A percentile compares a stretch with the other conserved stretches of the same genome.
These are phyloP conservation scores for Secale cereale DNA, from an alignment of 176 grass and related monocot genomes.

Conservation along the genomic window DNA sequence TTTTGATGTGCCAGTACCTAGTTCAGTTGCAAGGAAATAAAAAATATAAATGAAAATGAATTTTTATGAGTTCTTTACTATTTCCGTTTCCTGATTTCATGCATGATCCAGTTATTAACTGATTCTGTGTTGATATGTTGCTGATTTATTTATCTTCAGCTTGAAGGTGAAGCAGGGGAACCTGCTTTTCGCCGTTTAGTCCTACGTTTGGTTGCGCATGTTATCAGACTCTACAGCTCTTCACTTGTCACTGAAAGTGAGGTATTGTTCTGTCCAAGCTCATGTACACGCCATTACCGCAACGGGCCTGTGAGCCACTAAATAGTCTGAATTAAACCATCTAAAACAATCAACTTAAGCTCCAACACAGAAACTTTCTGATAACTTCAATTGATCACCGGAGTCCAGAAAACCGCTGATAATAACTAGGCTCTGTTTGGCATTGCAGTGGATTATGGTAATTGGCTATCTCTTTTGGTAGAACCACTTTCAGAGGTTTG, in stretches of 20 bases:
- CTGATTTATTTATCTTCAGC: conserved; percentile 52
- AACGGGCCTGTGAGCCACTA: neutral
- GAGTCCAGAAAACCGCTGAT: neutral
- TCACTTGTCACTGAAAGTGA: conserved; percentile 98
- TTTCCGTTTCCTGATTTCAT: conserved; percentile 8
- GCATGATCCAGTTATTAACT: neutral
- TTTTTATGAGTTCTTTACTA: conserved; percentile 1
- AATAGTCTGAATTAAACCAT: conserved; percentile 9
- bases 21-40: conserved; percentile 5
- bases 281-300: neutral
- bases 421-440: neutral
- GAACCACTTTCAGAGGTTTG: conserved; percentile 2
- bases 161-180: conserved; percentile 96
- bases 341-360: neutral
- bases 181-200: conserved; percentile 93
- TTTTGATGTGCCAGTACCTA: conserved; percentile 11
- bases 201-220: conserved; percentile 89
- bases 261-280: conserved; percentile 47
- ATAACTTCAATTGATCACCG: neutral
- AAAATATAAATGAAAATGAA: neutral
- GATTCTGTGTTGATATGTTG: conserved; percentile 1
- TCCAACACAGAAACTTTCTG: neutral
- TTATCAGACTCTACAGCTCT: conserved; percentile 95
- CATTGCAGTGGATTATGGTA: conserved; percentile 2
- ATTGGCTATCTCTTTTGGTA: neutral